These are phyloP conservation scores for Fusarium sp. DNA, from an alignment of 2,329 filamentous ascomycete genomes.

Conservation along the genomic window DNA sequence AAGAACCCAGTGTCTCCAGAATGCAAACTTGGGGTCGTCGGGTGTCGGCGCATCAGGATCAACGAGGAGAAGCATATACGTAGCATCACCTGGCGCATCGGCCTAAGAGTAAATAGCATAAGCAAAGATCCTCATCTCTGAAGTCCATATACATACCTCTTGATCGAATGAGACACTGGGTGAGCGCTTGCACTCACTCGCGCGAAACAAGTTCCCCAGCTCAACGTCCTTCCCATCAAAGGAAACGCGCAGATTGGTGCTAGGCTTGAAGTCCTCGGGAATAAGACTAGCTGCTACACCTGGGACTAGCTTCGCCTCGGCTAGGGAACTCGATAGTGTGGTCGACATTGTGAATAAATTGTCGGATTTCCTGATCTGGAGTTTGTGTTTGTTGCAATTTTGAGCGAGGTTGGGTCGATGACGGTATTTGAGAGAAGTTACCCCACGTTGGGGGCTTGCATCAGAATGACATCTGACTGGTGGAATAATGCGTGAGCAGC, in stretches of 20 bases:
- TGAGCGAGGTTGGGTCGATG: slow-evolving; percentile 24
- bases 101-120: slow-evolving; percentile 21
- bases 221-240: slow-evolving; percentile 52
- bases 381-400: slow-evolving; percentile 1
- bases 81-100: slow-evolving; percentile 46
- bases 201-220: slow-evolving; percentile 57
- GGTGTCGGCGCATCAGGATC: slow-evolving; percentile 68
- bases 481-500: slow-evolving; percentile 21
- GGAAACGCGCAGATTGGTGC: slow-evolving; percentile 54
- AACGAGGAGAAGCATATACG: slow-evolving; percentile 63
- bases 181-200: slow-evolving; percentile 52
- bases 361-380: not conserved
- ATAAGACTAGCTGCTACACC: slow-evolving; percentile 57
- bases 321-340: slow-evolving; percentile 49
- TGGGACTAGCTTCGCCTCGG: slow-evolving; percentile 56
- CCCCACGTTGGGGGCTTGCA: slow-evolving; percentile 39
- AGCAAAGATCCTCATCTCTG: not conserved
- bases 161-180: slow-evolving; percentile 55
- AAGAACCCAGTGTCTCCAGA: slow-evolving; percentile 67
- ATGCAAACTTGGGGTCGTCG: slow-evolving; percentile 66
- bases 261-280: slow-evolving; percentile 57
- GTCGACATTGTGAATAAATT: slow-evolving; percentile 31
- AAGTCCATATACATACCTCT: slow-evolving; percentile 40
- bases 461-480: slow-evolving; percentile 33
- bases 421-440: slow-evolving; percentile 32